Conservation (phyloP, 257 asterid species). For the Anisodus acutangulus region DNA sequence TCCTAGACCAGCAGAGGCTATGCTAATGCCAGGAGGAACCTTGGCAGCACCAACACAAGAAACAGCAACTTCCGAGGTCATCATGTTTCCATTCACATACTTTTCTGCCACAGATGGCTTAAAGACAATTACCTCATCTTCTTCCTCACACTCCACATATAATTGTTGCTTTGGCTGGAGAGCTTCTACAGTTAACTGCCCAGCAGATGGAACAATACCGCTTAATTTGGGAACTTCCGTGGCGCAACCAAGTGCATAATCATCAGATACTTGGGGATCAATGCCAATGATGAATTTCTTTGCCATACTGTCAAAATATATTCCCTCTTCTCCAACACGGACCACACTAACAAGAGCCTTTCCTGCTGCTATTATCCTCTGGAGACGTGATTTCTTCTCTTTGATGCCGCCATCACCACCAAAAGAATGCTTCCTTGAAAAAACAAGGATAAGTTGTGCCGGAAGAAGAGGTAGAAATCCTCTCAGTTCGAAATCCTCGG, state of each 20-base stretch:
- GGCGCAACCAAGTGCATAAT: conserved; percentile 40
- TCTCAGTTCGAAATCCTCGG: conserved; percentile 91
- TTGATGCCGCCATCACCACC: conserved; percentile 65
- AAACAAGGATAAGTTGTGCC: conserved; percentile 85
- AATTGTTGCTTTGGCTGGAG: conserved; percentile 45
- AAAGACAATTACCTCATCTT: conserved; percentile 90
- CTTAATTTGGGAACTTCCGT: conserved; percentile 44
- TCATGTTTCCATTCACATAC: conserved; percentile 49
- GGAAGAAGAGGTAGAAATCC: conserved; percentile 90
- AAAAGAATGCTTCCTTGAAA: conserved; percentile 73
- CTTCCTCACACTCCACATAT: conserved; percentile 61
- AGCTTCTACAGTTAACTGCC: conserved; percentile 36
- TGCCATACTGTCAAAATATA: conserved; percentile 63
- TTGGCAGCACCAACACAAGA: neutral
- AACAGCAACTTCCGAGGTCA: conserved; percentile 33
- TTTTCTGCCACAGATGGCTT: conserved; percentile 75
- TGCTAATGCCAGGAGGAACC: conserved; percentile 42
- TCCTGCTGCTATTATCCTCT: conserved; percentile 90
- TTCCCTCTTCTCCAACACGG: conserved; percentile 61
- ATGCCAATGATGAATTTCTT: conserved; percentile 72
- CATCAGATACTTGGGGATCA: conserved; percentile 66
- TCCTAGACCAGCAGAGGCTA: conserved; percentile 41
- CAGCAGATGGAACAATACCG: conserved; percentile 36
- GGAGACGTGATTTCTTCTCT: conserved; percentile 65
- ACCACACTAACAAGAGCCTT: conserved; percentile 80